phyloP scores from a whole-genome alignment of 2,329 filamentous ascomycete species.

The Botrytis byssoidea region DNA sequence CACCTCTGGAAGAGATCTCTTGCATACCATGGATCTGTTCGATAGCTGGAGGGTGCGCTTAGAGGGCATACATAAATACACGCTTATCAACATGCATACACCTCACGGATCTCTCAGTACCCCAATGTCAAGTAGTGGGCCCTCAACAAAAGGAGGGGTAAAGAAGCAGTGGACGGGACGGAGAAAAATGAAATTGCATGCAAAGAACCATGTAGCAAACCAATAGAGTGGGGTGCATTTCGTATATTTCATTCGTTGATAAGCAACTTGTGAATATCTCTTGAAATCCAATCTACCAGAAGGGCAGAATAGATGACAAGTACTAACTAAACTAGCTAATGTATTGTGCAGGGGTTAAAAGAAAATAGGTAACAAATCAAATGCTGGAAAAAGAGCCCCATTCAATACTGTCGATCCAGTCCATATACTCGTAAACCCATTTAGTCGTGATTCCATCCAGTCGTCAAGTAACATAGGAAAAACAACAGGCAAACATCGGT shows the following conservation, averaged over 20 bases:
- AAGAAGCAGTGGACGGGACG: not conserved
- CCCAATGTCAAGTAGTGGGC: not conserved
- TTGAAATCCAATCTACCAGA: slow-evolving; percentile 4
- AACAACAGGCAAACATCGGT: slow-evolving; percentile 21
- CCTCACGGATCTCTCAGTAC: not conserved
- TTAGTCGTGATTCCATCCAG: not conserved
- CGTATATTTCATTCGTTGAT: slow-evolving; percentile 18
- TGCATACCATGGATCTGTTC: not conserved
- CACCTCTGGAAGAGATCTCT: not conserved
- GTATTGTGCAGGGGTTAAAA: slow-evolving; percentile 3
- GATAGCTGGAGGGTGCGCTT: not conserved
- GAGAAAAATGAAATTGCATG: not conserved
- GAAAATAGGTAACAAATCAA: slow-evolving; percentile 2
- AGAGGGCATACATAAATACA: not conserved
- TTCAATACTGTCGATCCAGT: not conserved
- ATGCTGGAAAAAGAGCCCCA: slow-evolving; percentile 7
- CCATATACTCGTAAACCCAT: not conserved
- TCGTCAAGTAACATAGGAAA: slow-evolving; percentile 12
- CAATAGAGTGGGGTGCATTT: slow-evolving; percentile 1
- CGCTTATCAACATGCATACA: not conserved
- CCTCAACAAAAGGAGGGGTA: not conserved
- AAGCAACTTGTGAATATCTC: slow-evolving; percentile 16
- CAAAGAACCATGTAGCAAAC: not conserved
- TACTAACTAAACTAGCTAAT: slow-evolving; percentile 15
- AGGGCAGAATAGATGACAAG: not conserved